Evolutionary conservation across 192 early-diverging fungal genomes (phyloP).

Genomic region (Umbelopsis vinacea): DNA sequence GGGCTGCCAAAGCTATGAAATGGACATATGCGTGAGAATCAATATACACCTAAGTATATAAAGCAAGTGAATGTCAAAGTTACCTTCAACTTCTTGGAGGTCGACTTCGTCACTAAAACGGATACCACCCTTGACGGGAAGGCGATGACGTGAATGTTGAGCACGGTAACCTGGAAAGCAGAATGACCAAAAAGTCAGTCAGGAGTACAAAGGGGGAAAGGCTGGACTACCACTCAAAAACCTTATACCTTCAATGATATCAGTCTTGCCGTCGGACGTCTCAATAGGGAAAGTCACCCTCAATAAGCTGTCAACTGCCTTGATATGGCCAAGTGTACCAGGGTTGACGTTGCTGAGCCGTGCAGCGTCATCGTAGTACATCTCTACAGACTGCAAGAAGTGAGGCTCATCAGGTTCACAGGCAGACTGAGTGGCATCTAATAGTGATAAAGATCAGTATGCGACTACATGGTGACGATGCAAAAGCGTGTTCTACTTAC

Average conservation of each 20-base stretch:
- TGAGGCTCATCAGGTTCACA: conserved; percentile 68
- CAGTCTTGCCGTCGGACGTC: conserved; percentile 60
- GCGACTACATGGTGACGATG: not conserved
- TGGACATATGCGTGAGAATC: not conserved
- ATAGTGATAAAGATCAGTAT: not conserved
- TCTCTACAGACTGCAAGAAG: conserved; percentile 74
- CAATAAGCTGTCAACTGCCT: conserved; percentile 71
- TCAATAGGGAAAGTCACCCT: conserved; percentile 82
- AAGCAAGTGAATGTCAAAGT: not conserved
- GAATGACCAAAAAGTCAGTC: not conserved
- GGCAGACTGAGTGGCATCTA: conserved; percentile 56
- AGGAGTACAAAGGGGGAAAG: not conserved
- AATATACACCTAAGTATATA: not conserved
- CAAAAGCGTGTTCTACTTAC: conserved; percentile 9
- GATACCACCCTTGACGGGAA: conserved; percentile 84
- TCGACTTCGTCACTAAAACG: conserved; percentile 80
- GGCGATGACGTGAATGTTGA: conserved; percentile 82
- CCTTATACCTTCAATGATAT: conserved; percentile 62
- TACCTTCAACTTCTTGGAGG: conserved; percentile 76
- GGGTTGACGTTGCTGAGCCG: conserved; percentile 60
- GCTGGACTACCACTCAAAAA: not conserved
- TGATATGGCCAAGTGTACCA: conserved; percentile 69
- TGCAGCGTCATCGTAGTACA: conserved; percentile 76
- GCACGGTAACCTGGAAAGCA: conserved; percentile 70
- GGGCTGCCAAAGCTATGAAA: conserved; percentile 66